phyloP scores from a whole-genome alignment of 129 eudicot species.

The Daucus carota region DH1_v3.0 NC_030384.2:48622001-48622500 shows the following conservation, averaged over 20 bases:
- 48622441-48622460: no score
- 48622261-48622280: constrained; percentile 75
- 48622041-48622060: background rate
- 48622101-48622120: constrained; percentile 94
- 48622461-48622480: no score
- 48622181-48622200: background rate
- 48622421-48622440: no score
- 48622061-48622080: constrained; percentile 96
- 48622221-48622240: constrained; percentile 37
- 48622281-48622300: constrained; percentile 87
- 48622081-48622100: constrained; percentile 81
- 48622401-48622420: background rate
- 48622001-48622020: background rate
- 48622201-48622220: background rate
- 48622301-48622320: constrained; percentile 92
- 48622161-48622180: background rate
- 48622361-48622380: background rate
- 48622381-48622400: background rate
- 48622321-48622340: constrained; percentile 65
- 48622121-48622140: constrained; percentile 98
- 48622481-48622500: no score
- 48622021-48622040: background rate
- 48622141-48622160: no score
- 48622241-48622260: constrained; percentile 80
- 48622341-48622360: background rate